A percentile compares a stretch with the other conserved stretches of the same genome.
Evolutionary conservation across 2,329 filamentous ascomycete genomes (phyloP).

Genomic region (Colletotrichum ledebouriae): DNA sequence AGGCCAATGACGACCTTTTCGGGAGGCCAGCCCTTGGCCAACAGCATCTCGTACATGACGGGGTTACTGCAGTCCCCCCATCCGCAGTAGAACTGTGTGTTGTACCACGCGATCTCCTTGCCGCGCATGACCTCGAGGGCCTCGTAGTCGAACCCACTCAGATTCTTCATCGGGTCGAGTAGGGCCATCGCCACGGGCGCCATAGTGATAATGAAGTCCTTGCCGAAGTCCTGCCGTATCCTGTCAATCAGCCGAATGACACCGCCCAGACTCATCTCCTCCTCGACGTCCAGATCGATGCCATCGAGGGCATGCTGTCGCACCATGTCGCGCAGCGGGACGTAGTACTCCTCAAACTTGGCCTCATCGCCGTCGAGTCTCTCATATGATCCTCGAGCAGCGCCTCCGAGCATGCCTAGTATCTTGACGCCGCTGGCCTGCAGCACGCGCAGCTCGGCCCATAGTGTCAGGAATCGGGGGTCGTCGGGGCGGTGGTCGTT

Average conservation of each 20-base stretch:
- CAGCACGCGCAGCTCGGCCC: conserved; percentile 81
- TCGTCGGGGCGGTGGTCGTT: conserved; percentile 84
- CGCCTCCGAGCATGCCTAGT: conserved; percentile 89
- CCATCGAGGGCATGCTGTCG: conserved; percentile 74
- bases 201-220: conserved; percentile 80
- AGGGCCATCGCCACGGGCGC: conserved; percentile 85
- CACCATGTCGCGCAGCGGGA: conserved; percentile 75
- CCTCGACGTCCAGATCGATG: conserved; percentile 85
- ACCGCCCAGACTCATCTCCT: conserved; percentile 76
- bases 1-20: conserved; percentile 83
- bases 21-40: conserved; percentile 77
- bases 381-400: conserved; percentile 78
- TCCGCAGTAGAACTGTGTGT: conserved; percentile 92
- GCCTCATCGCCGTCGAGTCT: conserved; percentile 68
- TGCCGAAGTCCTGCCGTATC: conserved; percentile 77
- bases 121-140: conserved; percentile 78
- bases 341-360: conserved; percentile 81
- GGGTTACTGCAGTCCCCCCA: conserved; percentile 74
- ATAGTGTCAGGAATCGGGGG: conserved; percentile 77
- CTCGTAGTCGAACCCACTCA: conserved; percentile 87
- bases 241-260: conserved; percentile 77
- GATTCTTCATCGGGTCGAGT: conserved; percentile 67
- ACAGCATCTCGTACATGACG: conserved; percentile 63
- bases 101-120: conserved; percentile 83
- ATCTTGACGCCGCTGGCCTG: conserved; percentile 83